phyloP scores from a whole-genome alignment of 106 monocot genomes.

The Cymbidium sinense region DNA sequence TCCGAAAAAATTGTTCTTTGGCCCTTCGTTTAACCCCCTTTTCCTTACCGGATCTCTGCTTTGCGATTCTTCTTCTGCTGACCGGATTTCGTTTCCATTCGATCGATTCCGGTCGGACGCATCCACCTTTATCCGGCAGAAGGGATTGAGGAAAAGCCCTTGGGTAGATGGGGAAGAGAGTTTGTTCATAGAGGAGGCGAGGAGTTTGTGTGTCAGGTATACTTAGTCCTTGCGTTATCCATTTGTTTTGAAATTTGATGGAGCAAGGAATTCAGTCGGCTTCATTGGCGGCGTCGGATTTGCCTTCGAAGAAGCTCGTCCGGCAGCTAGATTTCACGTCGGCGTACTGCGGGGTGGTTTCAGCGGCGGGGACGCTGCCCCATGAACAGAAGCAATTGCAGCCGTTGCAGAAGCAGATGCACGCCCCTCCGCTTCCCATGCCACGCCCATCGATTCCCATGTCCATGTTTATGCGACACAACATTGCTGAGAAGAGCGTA shows the following conservation, averaged over 20 bases:
- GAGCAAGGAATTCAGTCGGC: constrained; percentile 31
- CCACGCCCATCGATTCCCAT: constrained; percentile 18
- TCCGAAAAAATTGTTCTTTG: neutral
- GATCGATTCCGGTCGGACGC: neutral
- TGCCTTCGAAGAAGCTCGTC: constrained; percentile 44
- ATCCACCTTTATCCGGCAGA: neutral
- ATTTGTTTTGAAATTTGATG: constrained; percentile 8
- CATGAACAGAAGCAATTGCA: neutral
- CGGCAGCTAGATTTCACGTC: constrained; percentile 64
- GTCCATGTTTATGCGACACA: constrained; percentile 12
- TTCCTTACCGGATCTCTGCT: neutral
- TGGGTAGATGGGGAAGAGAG: neutral
- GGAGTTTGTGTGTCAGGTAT: neutral
- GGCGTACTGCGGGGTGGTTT: neutral
- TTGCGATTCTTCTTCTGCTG: constrained; percentile 7
- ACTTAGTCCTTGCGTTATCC: neutral
- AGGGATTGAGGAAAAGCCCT: neutral
- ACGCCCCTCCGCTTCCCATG: neutral
- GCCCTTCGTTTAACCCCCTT: neutral
- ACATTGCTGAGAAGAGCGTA: neutral
- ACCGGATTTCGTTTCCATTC: neutral
- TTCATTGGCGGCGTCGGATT: constrained; percentile 26
- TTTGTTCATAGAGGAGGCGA: neutral
- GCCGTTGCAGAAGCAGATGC: constrained; percentile 9
- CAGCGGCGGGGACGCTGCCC: neutral